A percentile compares a stretch with the other conserved stretches of the same genome.
phyloP scores from a whole-genome alignment of 257 asterid genomes.

The Lycium barbarum region DNA sequence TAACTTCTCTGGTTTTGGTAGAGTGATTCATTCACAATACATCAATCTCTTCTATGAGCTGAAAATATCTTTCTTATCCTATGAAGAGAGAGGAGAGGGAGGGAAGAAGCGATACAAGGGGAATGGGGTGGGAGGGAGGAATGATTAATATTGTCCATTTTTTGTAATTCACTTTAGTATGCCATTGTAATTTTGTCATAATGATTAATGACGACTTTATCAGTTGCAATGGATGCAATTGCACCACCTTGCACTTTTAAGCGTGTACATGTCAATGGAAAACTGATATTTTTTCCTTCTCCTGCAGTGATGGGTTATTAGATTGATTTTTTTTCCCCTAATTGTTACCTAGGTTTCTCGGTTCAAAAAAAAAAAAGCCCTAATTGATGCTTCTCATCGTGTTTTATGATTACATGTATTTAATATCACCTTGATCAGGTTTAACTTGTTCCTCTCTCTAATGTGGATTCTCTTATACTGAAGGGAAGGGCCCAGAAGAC shows the following conservation, averaged over 20 bases:
- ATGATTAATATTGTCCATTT: not conserved
- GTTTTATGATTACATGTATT: constrained; percentile 19
- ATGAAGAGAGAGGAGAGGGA: not conserved
- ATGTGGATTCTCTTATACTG: constrained; percentile 25
- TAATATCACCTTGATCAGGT: not conserved
- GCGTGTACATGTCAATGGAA: not conserved
- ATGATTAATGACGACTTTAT: not conserved
- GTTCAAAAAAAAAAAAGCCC: no score
- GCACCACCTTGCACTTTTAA: not conserved
- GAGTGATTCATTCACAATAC: constrained; percentile 9
- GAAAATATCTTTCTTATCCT: not conserved
- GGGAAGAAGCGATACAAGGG: not conserved
- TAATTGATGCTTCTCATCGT: not conserved
- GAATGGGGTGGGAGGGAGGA: not conserved
- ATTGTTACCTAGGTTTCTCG: no score
- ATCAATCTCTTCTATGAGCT: not conserved
- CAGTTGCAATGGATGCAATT: not conserved
- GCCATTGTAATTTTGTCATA: constrained; percentile 6
- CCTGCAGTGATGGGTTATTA: not conserved
- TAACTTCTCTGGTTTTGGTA: not conserved
- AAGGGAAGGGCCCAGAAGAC: constrained; percentile 60
- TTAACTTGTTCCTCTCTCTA: constrained; percentile 8
- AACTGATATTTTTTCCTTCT: not conserved
- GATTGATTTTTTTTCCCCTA: not conserved
- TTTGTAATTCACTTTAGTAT: not conserved